Base-by-base conservation (phyloP, 306 rosid species). In the Castanea crenata region DNA sequence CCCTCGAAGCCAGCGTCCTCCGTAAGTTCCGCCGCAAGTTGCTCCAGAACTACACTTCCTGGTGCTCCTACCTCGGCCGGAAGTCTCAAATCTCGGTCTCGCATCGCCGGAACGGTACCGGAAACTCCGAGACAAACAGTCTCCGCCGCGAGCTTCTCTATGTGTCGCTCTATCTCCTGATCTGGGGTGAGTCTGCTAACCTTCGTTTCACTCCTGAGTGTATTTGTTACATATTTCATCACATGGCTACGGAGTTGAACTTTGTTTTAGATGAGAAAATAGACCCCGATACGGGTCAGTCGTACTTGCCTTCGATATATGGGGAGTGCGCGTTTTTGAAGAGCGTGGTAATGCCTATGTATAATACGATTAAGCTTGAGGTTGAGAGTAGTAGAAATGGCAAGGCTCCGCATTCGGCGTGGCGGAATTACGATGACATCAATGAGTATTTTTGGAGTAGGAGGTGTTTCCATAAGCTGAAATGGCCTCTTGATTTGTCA, bases 111-210 rank as follows among this genome's bases (percentile, higher is more conserved):
- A 32, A 13, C 6, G 1, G 27, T 18, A 67, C 71, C 15, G 51
- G 51, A 15, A 16, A 18, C 25, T 5, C 23, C 51, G 92, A 73
- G 63, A 74, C 81, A 3, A 82, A 76, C 27, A 85, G 69, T 68
- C 79, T 20, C 1, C 92, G 97, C 19, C 91, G 97, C 0, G 97
- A 92, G 77, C 59, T 94, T 79, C 87, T 94, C 13, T 94, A 94
- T 34, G 97, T 90, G 18, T 81, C 87, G 54, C 90, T 92, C 11
- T 92, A 76, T 46, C 91, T 94, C 12, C 74, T 94, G 12, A 78
- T 92, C 49, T 94, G 98, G 98, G 98, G 98, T 13, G 98, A 94
- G 86, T 79, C 97, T 21, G 98, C 91, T 58, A 94, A 94, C 77
- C 85, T 94, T 44, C 86, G 98, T 75, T 92, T 94, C 31, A 57